A percentile compares a stretch with the other conserved stretches of the same genome.
Conservation (phyloP, 495 filamentous ascomycete species). For the Chaetomium tenue region DNA sequence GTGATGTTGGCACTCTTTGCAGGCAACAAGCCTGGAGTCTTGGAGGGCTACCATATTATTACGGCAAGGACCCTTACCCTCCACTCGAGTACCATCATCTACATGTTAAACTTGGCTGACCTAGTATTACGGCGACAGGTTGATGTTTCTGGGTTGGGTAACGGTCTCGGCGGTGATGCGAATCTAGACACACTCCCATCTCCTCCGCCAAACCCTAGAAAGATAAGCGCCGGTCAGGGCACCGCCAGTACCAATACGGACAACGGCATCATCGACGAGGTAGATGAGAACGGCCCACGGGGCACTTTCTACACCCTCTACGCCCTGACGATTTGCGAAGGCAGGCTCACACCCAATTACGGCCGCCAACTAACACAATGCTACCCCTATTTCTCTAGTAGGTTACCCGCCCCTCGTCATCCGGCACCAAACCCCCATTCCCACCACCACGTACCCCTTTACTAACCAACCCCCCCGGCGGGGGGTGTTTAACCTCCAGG, state of each 20-base stretch:
- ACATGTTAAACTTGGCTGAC: not conserved
- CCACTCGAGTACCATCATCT: not conserved
- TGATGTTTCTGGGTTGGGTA: constrained; percentile 62
- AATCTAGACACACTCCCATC: not conserved
- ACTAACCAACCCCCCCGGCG: not conserved
- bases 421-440: not conserved
- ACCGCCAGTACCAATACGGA: constrained; percentile 38
- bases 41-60: constrained; percentile 64
- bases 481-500: constrained; percentile 62
- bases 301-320: constrained; percentile 75
- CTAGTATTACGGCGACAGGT: constrained; percentile 42
- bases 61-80: constrained; percentile 47
- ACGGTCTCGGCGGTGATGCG: constrained; percentile 42
- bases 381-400: constrained; percentile 40
- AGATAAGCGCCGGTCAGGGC: constrained; percentile 45
- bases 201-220: constrained; percentile 26
- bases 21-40: constrained; percentile 57
- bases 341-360: constrained; percentile 43
- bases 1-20: constrained; percentile 69
- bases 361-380: constrained; percentile 39
- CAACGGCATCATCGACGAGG: constrained; percentile 34
- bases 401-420: not conserved
- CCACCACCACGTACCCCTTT: not conserved
- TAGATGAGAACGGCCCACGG: constrained; percentile 53
- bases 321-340: constrained; percentile 66